Evolutionary conservation across 1,139 yeast species (phyloP).

Genomic region (Nakaseomyces kungkrabaensis): DNA sequence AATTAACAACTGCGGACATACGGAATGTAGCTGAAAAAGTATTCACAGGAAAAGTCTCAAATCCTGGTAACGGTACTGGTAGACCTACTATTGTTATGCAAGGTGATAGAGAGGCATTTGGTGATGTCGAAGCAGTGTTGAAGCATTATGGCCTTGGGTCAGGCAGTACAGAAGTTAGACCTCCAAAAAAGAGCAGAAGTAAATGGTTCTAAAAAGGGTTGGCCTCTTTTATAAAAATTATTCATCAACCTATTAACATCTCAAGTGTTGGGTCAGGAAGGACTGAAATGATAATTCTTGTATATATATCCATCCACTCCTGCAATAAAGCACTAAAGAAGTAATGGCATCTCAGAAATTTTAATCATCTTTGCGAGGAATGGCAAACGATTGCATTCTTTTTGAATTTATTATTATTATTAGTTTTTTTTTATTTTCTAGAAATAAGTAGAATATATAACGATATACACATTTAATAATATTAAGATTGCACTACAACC

Average conservation of each 20-base stretch:
- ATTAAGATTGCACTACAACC: neutral
- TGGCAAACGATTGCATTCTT: too few species aligned
- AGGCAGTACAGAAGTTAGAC: slow-evolving; percentile 27
- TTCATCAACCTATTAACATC: too few species aligned
- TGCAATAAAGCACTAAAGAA: neutral
- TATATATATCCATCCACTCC: neutral
- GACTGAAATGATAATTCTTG: neutral
- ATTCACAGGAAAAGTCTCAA: slow-evolving; percentile 53
- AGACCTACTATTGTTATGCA: slow-evolving; percentile 79
- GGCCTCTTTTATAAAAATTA: too few species aligned
- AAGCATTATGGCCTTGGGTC: slow-evolving; percentile 65
- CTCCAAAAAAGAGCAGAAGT: slow-evolving; percentile 7
- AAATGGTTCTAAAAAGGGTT: slow-evolving; percentile 13
- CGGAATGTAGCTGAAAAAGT: slow-evolving; percentile 67
- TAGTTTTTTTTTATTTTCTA: too few species aligned
- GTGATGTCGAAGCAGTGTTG: slow-evolving; percentile 65
- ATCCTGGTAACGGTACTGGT: slow-evolving; percentile 45
- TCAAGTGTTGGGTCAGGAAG: neutral
- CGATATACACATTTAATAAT: neutral
- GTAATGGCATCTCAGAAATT: too few species aligned
- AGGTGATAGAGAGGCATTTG: slow-evolving; percentile 77
- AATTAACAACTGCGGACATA: slow-evolving; percentile 56
- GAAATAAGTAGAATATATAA: neutral
- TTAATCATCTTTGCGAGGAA: too few species aligned
- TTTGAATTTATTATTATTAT: too few species aligned